phyloP scores from a whole-genome alignment of 1,284 basidiomycete genomes.

The Pseudozyma sp. region DNA sequence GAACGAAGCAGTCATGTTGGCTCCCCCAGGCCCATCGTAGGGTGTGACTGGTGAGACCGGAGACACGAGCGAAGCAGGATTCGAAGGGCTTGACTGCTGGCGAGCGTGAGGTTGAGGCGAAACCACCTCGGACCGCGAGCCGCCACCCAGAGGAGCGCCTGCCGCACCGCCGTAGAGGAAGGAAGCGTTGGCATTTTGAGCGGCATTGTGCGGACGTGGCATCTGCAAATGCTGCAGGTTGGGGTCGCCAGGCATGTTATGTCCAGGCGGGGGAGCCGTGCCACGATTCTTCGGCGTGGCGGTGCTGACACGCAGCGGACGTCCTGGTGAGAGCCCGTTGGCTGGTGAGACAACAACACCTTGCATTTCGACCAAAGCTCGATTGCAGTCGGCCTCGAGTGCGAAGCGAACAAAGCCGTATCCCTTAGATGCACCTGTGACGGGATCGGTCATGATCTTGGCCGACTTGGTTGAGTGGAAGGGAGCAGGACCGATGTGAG shows the following conservation, averaged over 20 bases:
- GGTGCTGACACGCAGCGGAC: constrained; percentile 60
- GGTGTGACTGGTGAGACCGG: constrained; percentile 31
- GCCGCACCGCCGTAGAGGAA: constrained; percentile 36
- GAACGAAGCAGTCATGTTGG: constrained; percentile 24
- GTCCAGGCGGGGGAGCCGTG: constrained; percentile 14
- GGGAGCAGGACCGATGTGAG: constrained; percentile 55
- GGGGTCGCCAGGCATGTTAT: constrained; percentile 15
- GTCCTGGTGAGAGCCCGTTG: constrained; percentile 51
- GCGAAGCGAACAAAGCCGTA: constrained; percentile 65
- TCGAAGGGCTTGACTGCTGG: constrained; percentile 28
- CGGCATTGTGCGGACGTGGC: constrained; percentile 44
- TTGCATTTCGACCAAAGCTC: constrained; percentile 68
- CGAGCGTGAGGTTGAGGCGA: constrained; percentile 38
- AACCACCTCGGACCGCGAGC: constrained; percentile 26
- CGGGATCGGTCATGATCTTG: constrained; percentile 61
- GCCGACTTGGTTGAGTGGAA: constrained; percentile 62
- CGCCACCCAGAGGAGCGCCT: constrained; percentile 2
- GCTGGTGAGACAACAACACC: constrained; percentile 48
- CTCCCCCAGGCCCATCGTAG: constrained; percentile 17
- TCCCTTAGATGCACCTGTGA: constrained; percentile 57
- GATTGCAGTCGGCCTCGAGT: constrained; percentile 55
- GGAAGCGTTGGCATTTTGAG: constrained; percentile 28
- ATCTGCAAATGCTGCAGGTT: constrained; percentile 40
- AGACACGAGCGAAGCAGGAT: constrained; percentile 26
- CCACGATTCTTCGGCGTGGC: constrained; percentile 62